Conservation (phyloP, 805 yeast species). For the Jamesozyma piceae region DNA sequence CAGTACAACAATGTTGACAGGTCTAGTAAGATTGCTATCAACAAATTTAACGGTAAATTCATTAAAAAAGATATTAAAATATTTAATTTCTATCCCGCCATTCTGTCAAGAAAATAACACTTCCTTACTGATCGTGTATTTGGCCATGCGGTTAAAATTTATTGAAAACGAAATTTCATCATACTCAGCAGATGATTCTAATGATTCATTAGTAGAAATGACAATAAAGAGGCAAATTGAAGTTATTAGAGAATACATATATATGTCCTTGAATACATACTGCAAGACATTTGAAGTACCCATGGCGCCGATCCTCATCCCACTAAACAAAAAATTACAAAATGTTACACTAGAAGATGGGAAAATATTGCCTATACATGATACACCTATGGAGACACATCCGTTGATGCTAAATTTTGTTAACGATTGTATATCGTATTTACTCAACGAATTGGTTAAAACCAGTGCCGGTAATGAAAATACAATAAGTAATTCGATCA, state of each 20-base stretch:
- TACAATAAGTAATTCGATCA: constrained; percentile 48
- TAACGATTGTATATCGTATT: constrained; percentile 25
- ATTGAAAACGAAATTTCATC: constrained; percentile 52
- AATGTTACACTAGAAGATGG: neutral
- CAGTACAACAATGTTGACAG: constrained; percentile 52
- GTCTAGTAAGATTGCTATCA: constrained; percentile 56
- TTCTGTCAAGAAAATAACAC: constrained; percentile 30
- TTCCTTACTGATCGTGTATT: constrained; percentile 43
- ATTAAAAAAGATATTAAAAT: constrained; percentile 67
- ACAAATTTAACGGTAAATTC: constrained; percentile 75
- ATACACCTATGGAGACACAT: constrained; percentile 8
- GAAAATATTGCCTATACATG: neutral
- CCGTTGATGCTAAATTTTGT: constrained; percentile 30
- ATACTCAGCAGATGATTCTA: constrained; percentile 12
- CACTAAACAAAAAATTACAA: constrained; percentile 3
- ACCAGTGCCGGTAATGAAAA: neutral
- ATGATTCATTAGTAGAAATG: constrained; percentile 21
- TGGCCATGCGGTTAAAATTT: constrained; percentile 61
- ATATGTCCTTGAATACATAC: constrained; percentile 23
- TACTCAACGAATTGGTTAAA: constrained; percentile 20
- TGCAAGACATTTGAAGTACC: constrained; percentile 12
- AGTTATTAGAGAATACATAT: constrained; percentile 60
- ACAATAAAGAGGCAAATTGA: constrained; percentile 67
- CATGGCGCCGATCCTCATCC: constrained; percentile 8
- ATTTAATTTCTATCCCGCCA: constrained; percentile 59